phyloP scores from a whole-genome alignment of 371 early-diverging fungal species.

The Rhizoclosmatium hyalinum region DNA sequence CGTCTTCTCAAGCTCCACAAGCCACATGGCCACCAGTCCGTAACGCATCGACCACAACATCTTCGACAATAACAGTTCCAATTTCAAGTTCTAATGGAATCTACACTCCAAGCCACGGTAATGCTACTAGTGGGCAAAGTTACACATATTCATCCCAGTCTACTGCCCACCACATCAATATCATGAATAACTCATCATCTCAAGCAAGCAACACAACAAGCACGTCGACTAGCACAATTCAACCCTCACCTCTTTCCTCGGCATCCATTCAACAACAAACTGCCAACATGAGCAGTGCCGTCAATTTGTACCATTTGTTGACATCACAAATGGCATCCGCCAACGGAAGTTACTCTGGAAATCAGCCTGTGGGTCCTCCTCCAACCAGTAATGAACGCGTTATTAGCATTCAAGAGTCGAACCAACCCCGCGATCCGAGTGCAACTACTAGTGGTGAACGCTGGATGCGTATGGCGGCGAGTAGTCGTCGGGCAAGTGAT shows the following conservation, averaged over 20 bases:
- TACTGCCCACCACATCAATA: background rate
- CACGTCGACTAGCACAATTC: background rate
- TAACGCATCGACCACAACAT: constrained; percentile 12
- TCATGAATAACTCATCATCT: background rate
- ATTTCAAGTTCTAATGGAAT: constrained; percentile 8
- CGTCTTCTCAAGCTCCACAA: background rate
- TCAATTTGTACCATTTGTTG: constrained; percentile 25
- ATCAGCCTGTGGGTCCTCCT: background rate
- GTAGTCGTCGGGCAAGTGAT: constrained; percentile 19
- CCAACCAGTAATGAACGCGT: background rate
- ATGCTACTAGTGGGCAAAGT: background rate
- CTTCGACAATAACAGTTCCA: constrained; percentile 7
- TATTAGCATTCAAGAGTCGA: constrained; percentile 16
- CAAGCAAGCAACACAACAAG: constrained; percentile 4
- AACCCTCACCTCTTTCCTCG: background rate
- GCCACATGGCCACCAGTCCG: constrained; percentile 22
- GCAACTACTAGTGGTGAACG: constrained; percentile 19
- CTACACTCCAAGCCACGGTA: constrained; percentile 5
- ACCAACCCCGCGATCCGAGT: background rate
- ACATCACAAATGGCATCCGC: constrained; percentile 8
- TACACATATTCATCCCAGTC: background rate
- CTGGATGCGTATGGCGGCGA: constrained; percentile 30
- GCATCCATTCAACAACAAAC: background rate
- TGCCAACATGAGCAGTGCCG: constrained; percentile 1
- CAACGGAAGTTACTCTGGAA: background rate